phyloP scores from a whole-genome alignment of 768 basidiomycete species.

The Leccinum longicurvipes region DNA sequence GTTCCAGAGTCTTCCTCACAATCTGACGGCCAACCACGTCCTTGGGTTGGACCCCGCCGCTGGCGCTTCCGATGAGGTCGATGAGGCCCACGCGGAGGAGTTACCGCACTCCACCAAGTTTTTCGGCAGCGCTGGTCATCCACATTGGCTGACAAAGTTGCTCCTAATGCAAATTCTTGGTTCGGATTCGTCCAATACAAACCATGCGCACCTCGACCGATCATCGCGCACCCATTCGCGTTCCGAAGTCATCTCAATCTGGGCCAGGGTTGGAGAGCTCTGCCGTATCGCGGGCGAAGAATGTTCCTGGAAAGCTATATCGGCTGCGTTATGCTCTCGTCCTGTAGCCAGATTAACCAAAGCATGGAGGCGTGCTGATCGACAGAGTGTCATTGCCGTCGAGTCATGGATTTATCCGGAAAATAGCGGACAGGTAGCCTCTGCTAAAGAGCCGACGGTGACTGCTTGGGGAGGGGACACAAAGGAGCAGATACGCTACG shows the following conservation, averaged over 20 bases:
- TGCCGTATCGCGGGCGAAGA: slow-evolving; percentile 74
- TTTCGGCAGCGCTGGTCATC: slow-evolving; percentile 65
- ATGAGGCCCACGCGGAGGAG: background rate
- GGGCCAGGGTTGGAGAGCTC: slow-evolving; percentile 71
- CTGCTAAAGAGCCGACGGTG: slow-evolving; percentile 40
- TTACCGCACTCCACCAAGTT: slow-evolving; percentile 35
- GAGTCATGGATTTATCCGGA: slow-evolving; percentile 64
- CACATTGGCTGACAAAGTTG: slow-evolving; percentile 80
- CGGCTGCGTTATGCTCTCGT: slow-evolving; percentile 64
- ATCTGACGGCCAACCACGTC: slow-evolving; percentile 47
- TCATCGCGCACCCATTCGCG: slow-evolving; percentile 66
- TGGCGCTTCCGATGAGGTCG: slow-evolving; percentile 4
- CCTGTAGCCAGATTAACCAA: slow-evolving; percentile 76
- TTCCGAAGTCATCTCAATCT: slow-evolving; percentile 67
- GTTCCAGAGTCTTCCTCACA: slow-evolving; percentile 49
- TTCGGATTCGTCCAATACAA: slow-evolving; percentile 45
- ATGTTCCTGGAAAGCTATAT: slow-evolving; percentile 74
- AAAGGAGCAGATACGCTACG: slow-evolving; percentile 42
- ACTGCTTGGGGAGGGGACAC: slow-evolving; percentile 72
- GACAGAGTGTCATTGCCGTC: slow-evolving; percentile 51
- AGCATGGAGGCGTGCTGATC: slow-evolving; percentile 74
- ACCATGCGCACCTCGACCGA: slow-evolving; percentile 28
- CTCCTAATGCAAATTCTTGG: slow-evolving; percentile 69
- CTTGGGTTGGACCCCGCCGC: slow-evolving; percentile 30
- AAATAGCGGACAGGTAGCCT: slow-evolving; percentile 30